phyloP scores from a whole-genome alignment of 768 basidiomycete genomes.

The Mycena polygramma region DNA sequence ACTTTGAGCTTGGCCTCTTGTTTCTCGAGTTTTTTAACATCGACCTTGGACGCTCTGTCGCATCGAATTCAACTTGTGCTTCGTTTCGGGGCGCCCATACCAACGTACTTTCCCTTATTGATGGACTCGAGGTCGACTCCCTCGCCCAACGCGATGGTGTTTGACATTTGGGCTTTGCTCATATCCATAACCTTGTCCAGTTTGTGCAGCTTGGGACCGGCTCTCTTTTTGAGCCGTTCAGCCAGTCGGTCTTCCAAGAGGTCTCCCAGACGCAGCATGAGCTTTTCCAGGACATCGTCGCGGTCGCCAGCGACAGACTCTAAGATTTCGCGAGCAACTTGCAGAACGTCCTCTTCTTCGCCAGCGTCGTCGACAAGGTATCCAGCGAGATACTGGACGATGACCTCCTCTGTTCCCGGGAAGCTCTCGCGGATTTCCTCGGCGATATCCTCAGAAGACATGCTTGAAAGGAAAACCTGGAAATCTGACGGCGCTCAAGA shows the following conservation, averaged over 20 bases:
- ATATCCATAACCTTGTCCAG: slow-evolving; percentile 91
- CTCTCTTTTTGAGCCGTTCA: slow-evolving; percentile 66
- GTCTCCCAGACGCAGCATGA: slow-evolving; percentile 75
- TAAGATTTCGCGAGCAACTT: slow-evolving; percentile 79
- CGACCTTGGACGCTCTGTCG: slow-evolving; percentile 88
- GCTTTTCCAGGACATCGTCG: slow-evolving; percentile 68
- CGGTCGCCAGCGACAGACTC: slow-evolving; percentile 79
- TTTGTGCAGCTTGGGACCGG: slow-evolving; percentile 78
- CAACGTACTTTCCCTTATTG: slow-evolving; percentile 90
- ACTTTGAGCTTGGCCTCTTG: slow-evolving; percentile 96
- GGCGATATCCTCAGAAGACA: slow-evolving; percentile 83
- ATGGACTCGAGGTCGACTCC: slow-evolving; percentile 93
- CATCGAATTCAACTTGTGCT: slow-evolving; percentile 35
- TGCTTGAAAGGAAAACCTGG: slow-evolving; percentile 39
- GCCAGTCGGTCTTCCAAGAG: slow-evolving; percentile 76
- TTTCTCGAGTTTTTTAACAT: slow-evolving; percentile 96
- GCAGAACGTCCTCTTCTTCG: slow-evolving; percentile 90
- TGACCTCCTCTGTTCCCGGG: slow-evolving; percentile 86
- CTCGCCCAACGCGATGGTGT: slow-evolving; percentile 82
- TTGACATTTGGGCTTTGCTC: slow-evolving; percentile 85
- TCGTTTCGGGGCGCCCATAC: slow-evolving; percentile 10
- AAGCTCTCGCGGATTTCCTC: slow-evolving; percentile 79
- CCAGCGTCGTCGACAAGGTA: slow-evolving; percentile 91
- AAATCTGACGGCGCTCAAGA: slow-evolving; percentile 4
- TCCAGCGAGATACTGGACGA: slow-evolving; percentile 89